phyloP scores from a whole-genome alignment of 2,329 filamentous ascomycete species.

The Epichloe baconii region DNA sequence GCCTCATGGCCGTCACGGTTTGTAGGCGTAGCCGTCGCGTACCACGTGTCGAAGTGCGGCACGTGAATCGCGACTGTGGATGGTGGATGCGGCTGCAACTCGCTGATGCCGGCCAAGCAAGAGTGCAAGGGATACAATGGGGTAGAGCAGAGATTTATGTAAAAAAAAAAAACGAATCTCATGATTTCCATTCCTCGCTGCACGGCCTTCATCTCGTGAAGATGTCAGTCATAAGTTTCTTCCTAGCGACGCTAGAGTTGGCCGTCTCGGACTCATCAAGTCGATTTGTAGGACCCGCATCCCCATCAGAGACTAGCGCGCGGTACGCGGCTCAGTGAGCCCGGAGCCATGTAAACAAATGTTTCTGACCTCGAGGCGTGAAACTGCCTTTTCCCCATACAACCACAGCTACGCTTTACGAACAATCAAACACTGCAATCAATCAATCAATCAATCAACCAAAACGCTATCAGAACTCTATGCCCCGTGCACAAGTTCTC shows the following conservation, averaged over 20 bases:
- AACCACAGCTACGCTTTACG: conserved; percentile 3
- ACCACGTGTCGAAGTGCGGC: not conserved
- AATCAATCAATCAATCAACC: not conserved
- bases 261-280: too few relatives aligned
- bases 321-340: not conserved
- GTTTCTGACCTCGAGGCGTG: not conserved
- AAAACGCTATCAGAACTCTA: conserved; percentile 2
- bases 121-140: not conserved
- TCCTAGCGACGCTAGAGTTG: too few relatives aligned
- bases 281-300: not conserved
- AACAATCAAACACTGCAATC: not conserved
- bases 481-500: conserved; percentile 2
- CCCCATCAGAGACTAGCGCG: conserved; percentile 1
- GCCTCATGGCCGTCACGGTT: not conserved
- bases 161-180: too few relatives aligned
- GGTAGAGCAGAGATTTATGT: not conserved
- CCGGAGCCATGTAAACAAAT: conserved; percentile 4
- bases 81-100: not conserved
- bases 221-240: too few relatives aligned
- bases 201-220: too few relatives aligned
- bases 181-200: too few relatives aligned
- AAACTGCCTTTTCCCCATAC: not conserved
- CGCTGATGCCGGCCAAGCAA: not conserved
- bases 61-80: not conserved
- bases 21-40: not conserved